These are phyloP conservation scores for Trifolium pratense DNA, from an alignment of 306 rosid species.

Conservation along the genomic window DNA sequence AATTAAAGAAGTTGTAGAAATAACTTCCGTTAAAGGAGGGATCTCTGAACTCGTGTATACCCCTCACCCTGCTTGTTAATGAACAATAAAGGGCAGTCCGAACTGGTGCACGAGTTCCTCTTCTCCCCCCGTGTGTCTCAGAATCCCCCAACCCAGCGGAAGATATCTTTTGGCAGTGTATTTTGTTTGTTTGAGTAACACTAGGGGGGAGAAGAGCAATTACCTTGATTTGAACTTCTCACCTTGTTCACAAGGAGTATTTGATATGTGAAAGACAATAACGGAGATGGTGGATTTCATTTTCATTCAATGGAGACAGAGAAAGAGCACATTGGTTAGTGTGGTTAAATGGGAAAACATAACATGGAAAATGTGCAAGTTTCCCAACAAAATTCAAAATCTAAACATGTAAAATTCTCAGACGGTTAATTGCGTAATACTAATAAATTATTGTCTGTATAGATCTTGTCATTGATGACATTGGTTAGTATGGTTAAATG, in stretches of 20 bases:
- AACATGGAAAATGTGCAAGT: conserved; percentile 13
- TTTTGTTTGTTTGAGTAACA: too few relatives aligned
- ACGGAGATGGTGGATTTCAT: conserved; percentile 17
- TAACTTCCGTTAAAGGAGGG: background rate
- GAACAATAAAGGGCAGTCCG: background rate
- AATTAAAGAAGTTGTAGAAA: background rate
- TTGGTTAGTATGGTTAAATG: conserved; percentile 2
- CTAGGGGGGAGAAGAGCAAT: too few relatives aligned
- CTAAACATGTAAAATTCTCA: background rate
- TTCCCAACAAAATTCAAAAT: conserved; percentile 2
- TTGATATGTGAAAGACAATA: background rate
- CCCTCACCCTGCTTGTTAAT: background rate
- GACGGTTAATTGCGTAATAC: background rate
- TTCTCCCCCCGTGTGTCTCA: too few relatives aligned
- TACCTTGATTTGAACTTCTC: background rate
- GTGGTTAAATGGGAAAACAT: conserved; percentile 6
- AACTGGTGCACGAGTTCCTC: background rate
- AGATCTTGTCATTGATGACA: background rate
- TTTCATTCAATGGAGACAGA: conserved; percentile 17
- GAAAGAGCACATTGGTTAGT: conserved; percentile 16
- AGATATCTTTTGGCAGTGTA: too few relatives aligned
- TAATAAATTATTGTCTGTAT: background rate
- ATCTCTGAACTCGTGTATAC: background rate
- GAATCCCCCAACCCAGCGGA: too few relatives aligned
- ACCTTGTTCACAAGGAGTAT: background rate